These are phyloP conservation scores for Kalmusia sp. DNA, from an alignment of 2,329 filamentous ascomycete species.

Conservation along the genomic window DNA sequence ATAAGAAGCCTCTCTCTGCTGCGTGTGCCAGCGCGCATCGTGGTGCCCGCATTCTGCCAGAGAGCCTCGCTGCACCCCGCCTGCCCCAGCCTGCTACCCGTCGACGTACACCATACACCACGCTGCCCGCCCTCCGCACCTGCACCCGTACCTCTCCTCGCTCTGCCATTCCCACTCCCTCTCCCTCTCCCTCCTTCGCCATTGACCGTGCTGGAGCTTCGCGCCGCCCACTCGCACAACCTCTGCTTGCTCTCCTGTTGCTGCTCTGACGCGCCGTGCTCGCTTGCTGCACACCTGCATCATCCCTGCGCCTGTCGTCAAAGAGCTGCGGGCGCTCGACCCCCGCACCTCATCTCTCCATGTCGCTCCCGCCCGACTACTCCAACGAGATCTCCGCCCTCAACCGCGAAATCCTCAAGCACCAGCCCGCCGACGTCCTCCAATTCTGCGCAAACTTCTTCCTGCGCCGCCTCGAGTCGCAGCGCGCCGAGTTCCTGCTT, in stretches of 20 bases:
- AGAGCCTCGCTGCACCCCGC: conserved; percentile 10
- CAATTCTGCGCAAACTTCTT: conserved; percentile 77
- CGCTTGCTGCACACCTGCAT: conserved; percentile 39
- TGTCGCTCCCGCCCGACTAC: conserved; percentile 52
- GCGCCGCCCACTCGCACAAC: no score
- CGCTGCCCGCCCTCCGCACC: conserved; percentile 10
- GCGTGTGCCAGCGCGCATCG: neutral
- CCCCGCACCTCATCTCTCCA: conserved; percentile 45
- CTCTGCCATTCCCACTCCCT: neutral
- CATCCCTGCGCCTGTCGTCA: conserved; percentile 47
- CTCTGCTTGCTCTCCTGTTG: neutral
- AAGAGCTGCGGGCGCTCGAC: conserved; percentile 41
- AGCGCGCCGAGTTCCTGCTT: conserved; percentile 65
- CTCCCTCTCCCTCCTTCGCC: no score
- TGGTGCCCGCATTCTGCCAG: conserved; percentile 19
- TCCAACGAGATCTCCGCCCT: conserved; percentile 69
- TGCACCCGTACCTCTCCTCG: conserved; percentile 23
- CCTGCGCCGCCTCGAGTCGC: conserved; percentile 68
- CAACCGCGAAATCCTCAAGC: conserved; percentile 65
- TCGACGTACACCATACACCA: conserved; percentile 1
- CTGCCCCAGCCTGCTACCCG: neutral
- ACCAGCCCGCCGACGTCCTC: conserved; percentile 68
- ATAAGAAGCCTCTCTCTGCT: conserved; percentile 17
- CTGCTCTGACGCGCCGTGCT: conserved; percentile 25
- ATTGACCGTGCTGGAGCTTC: no score